These are phyloP conservation scores for Ascochyta rabiei DNA, from an alignment of 2,329 filamentous ascomycete species.

Conservation along the genomic window DNA sequence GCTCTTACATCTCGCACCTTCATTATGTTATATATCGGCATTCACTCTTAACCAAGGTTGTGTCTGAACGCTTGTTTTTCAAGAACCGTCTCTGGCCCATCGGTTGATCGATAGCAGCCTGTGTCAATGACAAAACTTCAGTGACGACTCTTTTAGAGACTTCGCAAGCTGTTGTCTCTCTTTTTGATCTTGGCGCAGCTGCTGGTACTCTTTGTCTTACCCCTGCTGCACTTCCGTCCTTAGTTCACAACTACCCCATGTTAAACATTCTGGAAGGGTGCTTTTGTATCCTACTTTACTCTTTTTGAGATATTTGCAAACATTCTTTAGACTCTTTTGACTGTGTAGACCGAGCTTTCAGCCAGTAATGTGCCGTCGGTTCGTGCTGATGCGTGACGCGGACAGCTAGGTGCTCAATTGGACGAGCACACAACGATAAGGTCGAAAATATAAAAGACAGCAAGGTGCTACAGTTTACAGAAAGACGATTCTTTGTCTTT, in stretches of 20 bases:
- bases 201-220: too few relatives aligned
- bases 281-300: not conserved
- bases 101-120: too few relatives aligned
- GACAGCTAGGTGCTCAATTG: conserved; percentile 43
- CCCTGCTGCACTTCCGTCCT: not conserved
- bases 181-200: too few relatives aligned
- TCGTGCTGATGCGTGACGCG: conserved; percentile 36
- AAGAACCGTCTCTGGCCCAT: too few relatives aligned
- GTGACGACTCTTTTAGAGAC: too few relatives aligned
- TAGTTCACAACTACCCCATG: not conserved
- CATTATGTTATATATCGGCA: too few relatives aligned
- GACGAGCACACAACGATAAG: conserved; percentile 27
- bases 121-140: too few relatives aligned
- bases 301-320: not conserved
- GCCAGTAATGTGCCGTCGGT: conserved; percentile 10
- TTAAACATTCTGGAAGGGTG: not conserved
- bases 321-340: not conserved
- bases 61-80: too few relatives aligned
- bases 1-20: too few relatives aligned
- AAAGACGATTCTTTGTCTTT: too few relatives aligned
- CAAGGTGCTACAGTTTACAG: not conserved
- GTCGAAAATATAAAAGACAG: conserved; percentile 25
- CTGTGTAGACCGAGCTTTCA: not conserved
- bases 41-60: too few relatives aligned
- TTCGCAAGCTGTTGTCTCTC: too few relatives aligned